A percentile compares a stretch with the other conserved stretches of the same genome.
Conservation (phyloP, 2,329 filamentous ascomycete species). For the Daldinia sp. region DNA sequence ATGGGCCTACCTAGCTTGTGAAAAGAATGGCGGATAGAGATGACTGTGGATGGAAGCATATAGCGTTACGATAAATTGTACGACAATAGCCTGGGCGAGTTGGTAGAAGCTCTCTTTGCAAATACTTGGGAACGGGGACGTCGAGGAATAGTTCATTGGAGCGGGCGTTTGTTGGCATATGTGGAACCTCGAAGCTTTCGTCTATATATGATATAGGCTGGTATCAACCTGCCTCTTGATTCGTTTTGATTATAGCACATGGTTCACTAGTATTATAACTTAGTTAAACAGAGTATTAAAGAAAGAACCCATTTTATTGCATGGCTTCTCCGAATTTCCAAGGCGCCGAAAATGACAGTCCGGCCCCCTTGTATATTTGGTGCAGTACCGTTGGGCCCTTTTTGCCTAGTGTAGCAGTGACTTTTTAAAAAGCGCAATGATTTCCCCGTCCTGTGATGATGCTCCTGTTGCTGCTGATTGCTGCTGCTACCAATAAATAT, state of each 20-base stretch:
- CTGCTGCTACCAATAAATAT: conserved; percentile 28
- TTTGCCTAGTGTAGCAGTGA: conserved; percentile 17
- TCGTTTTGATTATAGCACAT: conserved; percentile 8
- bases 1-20: background rate
- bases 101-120: conserved; percentile 13
- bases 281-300: background rate
- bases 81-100: background rate
- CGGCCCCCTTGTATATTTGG: conserved; percentile 8
- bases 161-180: conserved; percentile 28
- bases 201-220: conserved; percentile 1
- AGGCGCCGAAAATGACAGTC: conserved; percentile 16
- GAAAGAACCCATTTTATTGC: conserved; percentile 2
- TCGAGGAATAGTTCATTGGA: background rate
- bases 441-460: conserved; percentile 30
- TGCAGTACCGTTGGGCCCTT: conserved; percentile 13
- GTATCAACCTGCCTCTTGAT: conserved; percentile 2
- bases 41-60: background rate
- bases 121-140: conserved; percentile 2
- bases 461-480: background rate
- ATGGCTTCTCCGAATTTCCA: conserved; percentile 14
- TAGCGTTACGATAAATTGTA: conserved; percentile 2
- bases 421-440: conserved; percentile 14
- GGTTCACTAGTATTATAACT: background rate
- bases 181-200: conserved; percentile 6
- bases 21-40: background rate